Conservation (phyloP, 2,329 filamentous ascomycete species). For the Talaromyces sp. region DNA sequence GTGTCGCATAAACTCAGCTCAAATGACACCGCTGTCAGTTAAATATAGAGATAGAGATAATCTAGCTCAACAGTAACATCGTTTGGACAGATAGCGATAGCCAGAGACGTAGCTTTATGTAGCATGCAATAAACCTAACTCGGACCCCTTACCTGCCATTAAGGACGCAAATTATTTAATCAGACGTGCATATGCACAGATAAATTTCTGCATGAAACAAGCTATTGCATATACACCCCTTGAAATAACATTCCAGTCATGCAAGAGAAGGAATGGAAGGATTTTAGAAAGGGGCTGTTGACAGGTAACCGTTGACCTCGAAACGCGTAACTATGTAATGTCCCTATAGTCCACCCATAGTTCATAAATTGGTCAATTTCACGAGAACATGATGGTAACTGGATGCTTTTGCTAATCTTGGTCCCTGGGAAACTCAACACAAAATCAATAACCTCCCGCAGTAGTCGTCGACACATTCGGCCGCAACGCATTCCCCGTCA, state of each 20-base stretch:
- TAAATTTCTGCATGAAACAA: background rate
- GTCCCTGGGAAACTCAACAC: background rate
- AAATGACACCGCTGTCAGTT: too few species aligned
- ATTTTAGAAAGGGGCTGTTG: background rate
- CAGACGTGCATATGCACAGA: background rate
- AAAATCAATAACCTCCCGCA: constrained; percentile 15
- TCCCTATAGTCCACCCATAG: background rate
- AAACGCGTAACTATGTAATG: background rate
- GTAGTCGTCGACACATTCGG: constrained; percentile 14
- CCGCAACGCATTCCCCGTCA: constrained; percentile 23
- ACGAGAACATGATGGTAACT: background rate
- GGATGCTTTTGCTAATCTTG: too few species aligned
- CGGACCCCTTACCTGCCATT: background rate
- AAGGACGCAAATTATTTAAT: background rate
- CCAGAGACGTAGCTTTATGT: background rate
- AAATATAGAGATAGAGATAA: too few species aligned
- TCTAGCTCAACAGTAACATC: too few species aligned
- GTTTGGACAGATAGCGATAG: too few species aligned
- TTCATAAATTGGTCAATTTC: background rate
- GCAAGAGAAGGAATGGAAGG: constrained; percentile 19
- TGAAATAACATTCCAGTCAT: constrained; percentile 10
- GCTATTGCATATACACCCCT: background rate
- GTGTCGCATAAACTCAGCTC: too few species aligned
- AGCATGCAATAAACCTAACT: background rate
- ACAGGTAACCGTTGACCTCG: constrained; percentile 8